Base-by-base conservation (phyloP, 2,329 filamentous ascomycete genomes). In the Zymoseptoria ardabiliae region DNA sequence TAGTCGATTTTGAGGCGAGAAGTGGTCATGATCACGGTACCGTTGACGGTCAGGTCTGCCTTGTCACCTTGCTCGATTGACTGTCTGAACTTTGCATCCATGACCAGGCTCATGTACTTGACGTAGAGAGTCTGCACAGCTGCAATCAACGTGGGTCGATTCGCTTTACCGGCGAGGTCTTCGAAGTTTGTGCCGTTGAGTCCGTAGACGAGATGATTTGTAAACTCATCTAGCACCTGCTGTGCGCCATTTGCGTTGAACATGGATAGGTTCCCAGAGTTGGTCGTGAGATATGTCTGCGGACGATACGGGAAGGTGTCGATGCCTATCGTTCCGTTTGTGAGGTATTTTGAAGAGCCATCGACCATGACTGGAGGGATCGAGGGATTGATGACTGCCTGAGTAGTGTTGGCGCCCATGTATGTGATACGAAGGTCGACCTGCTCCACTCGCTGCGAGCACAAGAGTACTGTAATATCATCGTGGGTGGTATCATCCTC, bases 41-140 rank as follows among this genome's bases (percentile, higher is more conserved):
- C 50, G 4, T 25, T 22, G 23, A 22, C 13, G n/a, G n/a, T n/a
- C 35, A n/a, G n/a, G 11, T 45, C 35, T 17, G 5, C 35, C 17
- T n/a, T 19, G 9, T n/a, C 23, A 1, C 35, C 35, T 45, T 17
- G 35, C 17, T 17, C 2, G 35, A 41, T 41, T 3, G 23, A 20
- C 17, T 58, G 56, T 19, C 56, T 28, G 45, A 58, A 58, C 25
- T 55, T 54, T 17, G 35, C 35, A 20, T 58, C 57, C 22, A 58
- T 55, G 45, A 58, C 57, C 8, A 58, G 57, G n/a, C 51, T 49
- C 57, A 58, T 58, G 53, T 58, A 58, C 35, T 55, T 41, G 8
- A 28, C 52, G 45, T 58, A 58, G 4, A 54, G 11, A 23, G 23
- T 19, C 13, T 55, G 35, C 21, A 58, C 57, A 23, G 57, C 57